Evolutionary conservation across 1,139 yeast genomes (phyloP).

Genomic region (Geotrichum fermentans): DNA sequence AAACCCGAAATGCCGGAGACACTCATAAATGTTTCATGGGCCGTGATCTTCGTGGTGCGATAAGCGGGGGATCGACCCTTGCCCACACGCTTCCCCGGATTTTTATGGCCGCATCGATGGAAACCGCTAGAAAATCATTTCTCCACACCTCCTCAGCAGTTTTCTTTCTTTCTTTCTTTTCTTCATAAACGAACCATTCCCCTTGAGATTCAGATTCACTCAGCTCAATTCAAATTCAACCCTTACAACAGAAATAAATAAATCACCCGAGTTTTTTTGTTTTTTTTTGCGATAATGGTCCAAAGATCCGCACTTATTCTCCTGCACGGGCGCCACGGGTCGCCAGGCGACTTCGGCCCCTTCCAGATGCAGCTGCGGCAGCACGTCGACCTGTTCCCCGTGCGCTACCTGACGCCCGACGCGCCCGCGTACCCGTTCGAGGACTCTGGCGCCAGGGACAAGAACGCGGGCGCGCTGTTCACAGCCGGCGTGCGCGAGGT

Average conservation of each 20-base stretch:
- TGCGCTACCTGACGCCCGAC: constrained; percentile 16
- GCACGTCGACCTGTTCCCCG: constrained; percentile 10
- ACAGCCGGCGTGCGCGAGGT: constrained; percentile 2
- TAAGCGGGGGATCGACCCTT: too few relatives aligned
- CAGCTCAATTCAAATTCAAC: too few relatives aligned
- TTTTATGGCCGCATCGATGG: too few relatives aligned
- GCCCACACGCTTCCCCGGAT: background rate
- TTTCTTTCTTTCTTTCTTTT: background rate
- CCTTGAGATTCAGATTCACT: too few relatives aligned
- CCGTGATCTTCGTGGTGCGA: too few relatives aligned
- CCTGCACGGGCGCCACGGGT: constrained; percentile 12
- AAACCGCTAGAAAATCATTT: background rate
- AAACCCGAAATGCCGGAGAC: too few relatives aligned
- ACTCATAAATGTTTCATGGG: too few relatives aligned
- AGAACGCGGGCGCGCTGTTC: constrained; percentile 1
- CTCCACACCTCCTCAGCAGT: background rate
- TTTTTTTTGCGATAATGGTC: background rate
- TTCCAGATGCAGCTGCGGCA: constrained; percentile 14
- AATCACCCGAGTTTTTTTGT: background rate
- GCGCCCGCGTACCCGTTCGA: constrained; percentile 11
- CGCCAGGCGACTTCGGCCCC: constrained; percentile 12
- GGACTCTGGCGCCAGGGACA: constrained; percentile 8
- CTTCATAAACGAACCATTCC: too few relatives aligned
- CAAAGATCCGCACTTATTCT: constrained; percentile 13
- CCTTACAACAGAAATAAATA: too few relatives aligned